A percentile compares a stretch with the other conserved stretches of the same genome.
phyloP scores from a whole-genome alignment of 2,329 filamentous ascomycete genomes.

The Teratosphaeria pseudoeucalypti region DNA sequence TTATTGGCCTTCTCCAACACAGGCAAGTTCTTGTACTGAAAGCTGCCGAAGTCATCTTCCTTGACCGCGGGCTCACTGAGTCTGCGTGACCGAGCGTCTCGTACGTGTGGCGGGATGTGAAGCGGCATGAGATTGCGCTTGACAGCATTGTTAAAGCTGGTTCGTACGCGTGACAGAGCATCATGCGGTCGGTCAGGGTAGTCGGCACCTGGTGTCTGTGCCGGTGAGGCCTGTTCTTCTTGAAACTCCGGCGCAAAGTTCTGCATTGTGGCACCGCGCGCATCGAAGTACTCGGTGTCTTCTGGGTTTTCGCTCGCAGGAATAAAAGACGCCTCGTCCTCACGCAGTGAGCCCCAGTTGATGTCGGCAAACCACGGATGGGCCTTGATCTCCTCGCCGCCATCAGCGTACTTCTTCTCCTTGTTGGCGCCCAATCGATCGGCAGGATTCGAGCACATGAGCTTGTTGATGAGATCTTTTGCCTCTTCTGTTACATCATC shows the following conservation, averaged over 20 bases:
- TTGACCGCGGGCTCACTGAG: constrained; percentile 79
- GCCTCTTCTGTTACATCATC: constrained; percentile 64
- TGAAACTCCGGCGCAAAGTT: constrained; percentile 92
- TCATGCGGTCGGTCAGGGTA: constrained; percentile 89
- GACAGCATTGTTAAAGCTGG: constrained; percentile 63
- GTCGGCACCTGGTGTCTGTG: constrained; percentile 57
- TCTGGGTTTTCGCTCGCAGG: constrained; percentile 87
- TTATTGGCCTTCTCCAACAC: constrained; percentile 98
- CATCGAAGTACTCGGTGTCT: constrained; percentile 95
- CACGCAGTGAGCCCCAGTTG: constrained; percentile 82
- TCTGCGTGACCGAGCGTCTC: constrained; percentile 76
- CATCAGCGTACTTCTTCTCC: constrained; percentile 69
- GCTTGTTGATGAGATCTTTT: constrained; percentile 85
- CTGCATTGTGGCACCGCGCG: constrained; percentile 80
- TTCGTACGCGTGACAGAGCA: constrained; percentile 78
- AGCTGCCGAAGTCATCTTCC: constrained; percentile 83
- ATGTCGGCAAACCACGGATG: constrained; percentile 83
- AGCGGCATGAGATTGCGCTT: constrained; percentile 91
- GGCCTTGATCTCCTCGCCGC: constrained; percentile 80
- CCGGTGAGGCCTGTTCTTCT: constrained; percentile 70
- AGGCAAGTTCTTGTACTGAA: constrained; percentile 93
- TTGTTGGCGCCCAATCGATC: constrained; percentile 77
- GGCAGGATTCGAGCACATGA: constrained; percentile 75
- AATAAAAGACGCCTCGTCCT: constrained; percentile 93
- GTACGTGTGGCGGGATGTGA: constrained; percentile 91